Base-by-base conservation (phyloP, 2,329 filamentous ascomycete genomes). In the Talaromyces sp. region DNA sequence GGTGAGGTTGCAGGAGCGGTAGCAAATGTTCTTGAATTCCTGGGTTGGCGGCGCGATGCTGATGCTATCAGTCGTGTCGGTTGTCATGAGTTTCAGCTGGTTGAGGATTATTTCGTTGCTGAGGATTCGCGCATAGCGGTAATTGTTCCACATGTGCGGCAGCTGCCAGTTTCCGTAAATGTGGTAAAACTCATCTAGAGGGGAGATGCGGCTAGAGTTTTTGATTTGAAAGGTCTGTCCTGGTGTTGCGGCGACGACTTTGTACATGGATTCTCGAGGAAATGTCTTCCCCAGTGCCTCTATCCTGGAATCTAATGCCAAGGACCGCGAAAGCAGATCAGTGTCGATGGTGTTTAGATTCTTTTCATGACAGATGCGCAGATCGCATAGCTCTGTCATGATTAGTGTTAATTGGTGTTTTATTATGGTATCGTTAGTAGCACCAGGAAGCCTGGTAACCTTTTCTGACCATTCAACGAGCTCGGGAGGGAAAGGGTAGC, bases 121-220 rank as follows among this genome's bases (percentile, higher is more conserved):
- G 12, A 86, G 70, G 26, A 85, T 80, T 19, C 83, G 80, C 5
- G 79, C 78, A 77, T 83, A 85, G 27, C 85, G 82, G 65, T 82
- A 85, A 64, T 86, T 80, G 61, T 83, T 84, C 82, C 83, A 87
- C 50, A 83, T 76, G 26, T 81, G 78, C 9, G 80, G 81, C 19
- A 79, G 72, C 76, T 80, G 84, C 58, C 84, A 78, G 63, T 82
- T 79, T 17, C 71, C 70, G 65, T 87, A 87, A 21, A 78, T 68
- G 66, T 87, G 83, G 66, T 84, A 86, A 56, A 77, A 75, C 11
- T 79, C 77, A 21, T 46, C 21, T 3, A 84, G 85, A 1, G 67
- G 65, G 6, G 57, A 46, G 17, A 71, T 62, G 7, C 68, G 68
- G 17, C 66, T 66, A 7, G 54, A 41, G 14, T 48, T 48, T 8